Conservation (phyloP, 1,284 basidiomycete species). For the Peniophora sp. region DNA sequence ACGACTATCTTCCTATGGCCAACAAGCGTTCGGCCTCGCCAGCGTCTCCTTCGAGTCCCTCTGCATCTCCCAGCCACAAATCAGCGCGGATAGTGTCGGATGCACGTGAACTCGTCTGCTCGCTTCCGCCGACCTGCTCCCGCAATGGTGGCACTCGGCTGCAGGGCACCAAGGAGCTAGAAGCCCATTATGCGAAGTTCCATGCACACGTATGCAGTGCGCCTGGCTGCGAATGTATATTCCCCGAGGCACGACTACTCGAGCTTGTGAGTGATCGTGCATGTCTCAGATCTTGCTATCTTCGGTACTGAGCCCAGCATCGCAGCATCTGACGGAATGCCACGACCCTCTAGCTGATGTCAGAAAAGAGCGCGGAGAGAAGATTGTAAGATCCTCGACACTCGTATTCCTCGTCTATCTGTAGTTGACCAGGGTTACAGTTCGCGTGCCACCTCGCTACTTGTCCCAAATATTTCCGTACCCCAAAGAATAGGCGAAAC, state of each 20-base stretch:
- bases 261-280: constrained; percentile 54
- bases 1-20: neutral
- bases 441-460: constrained; percentile 73
- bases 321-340: constrained; percentile 79
- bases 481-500: constrained; percentile 70
- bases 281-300: neutral
- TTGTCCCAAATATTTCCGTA: constrained; percentile 60
- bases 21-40: constrained; percentile 3
- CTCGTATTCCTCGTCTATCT: neutral
- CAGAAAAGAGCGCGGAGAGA: constrained; percentile 76
- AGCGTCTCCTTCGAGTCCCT: constrained; percentile 4
- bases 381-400: constrained; percentile 57
- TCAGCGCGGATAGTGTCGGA: constrained; percentile 11
- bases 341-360: constrained; percentile 77
- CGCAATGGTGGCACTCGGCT: constrained; percentile 47
- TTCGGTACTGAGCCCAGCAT: constrained; percentile 3
- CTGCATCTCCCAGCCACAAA: constrained; percentile 15
- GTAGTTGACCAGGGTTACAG: too few relatives aligned
- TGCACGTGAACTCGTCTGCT: constrained; percentile 45
- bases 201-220: constrained; percentile 79
- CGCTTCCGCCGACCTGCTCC: constrained; percentile 77
- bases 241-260: constrained; percentile 73
- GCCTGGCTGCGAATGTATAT: constrained; percentile 68
- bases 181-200: constrained; percentile 73
- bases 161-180: constrained; percentile 56